These are phyloP conservation scores for Didymella pinodella DNA, from an alignment of 2,329 filamentous ascomycete genomes.

Conservation along the genomic window DNA sequence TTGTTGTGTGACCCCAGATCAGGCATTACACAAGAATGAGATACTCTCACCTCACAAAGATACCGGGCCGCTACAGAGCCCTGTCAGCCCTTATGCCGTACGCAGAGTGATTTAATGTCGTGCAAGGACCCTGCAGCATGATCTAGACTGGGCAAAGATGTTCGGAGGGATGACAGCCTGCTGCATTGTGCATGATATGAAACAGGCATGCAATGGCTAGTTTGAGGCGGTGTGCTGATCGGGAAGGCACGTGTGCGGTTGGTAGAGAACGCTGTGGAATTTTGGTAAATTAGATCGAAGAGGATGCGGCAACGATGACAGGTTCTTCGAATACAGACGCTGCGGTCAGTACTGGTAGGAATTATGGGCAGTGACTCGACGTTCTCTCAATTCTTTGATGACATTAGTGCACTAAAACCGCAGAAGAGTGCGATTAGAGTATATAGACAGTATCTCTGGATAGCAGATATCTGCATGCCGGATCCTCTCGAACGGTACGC, in stretches of 20 bases:
- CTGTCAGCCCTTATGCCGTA: neutral
- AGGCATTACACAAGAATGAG: slow-evolving; percentile 8
- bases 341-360: too few species aligned
- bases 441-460: neutral
- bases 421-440: neutral
- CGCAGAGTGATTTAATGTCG: neutral
- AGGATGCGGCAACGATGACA: neutral
- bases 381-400: neutral
- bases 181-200: slow-evolving; percentile 9
- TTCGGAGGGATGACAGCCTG: slow-evolving; percentile 1
- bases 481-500: too few species aligned
- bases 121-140: neutral
- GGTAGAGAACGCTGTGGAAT: neutral
- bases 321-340: neutral
- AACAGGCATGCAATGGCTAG: neutral
- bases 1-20: neutral
- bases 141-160: slow-evolving; percentile 7
- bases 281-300: too few species aligned
- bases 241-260: neutral
- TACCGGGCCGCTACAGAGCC: neutral
- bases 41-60: neutral
- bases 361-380: too few species aligned
- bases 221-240: neutral
- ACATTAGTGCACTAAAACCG: neutral
- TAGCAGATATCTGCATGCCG: neutral